phyloP scores from a whole-genome alignment of 345 rosid genomes.

The Brassica incana region DNA sequence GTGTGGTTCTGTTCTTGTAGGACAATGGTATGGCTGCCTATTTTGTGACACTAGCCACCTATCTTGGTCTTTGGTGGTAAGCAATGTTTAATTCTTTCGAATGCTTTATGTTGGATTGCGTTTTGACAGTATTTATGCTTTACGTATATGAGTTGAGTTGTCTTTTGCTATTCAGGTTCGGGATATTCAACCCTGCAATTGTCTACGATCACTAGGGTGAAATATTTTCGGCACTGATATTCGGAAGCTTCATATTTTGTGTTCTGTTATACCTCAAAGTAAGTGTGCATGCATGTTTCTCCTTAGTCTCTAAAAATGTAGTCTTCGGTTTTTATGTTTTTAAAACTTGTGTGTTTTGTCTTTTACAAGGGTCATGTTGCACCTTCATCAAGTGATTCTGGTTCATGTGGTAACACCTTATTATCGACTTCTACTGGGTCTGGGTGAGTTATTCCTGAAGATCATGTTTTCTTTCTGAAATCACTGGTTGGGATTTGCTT shows the following conservation, averaged over 20 bases:
- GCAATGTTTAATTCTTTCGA: constrained; percentile 28
- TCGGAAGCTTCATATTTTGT: constrained; percentile 91
- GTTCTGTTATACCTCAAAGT: constrained; percentile 84
- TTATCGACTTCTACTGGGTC: constrained; percentile 97
- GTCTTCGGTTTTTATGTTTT: constrained; percentile 20
- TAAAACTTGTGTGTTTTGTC: constrained; percentile 25
- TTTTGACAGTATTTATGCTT: not conserved
- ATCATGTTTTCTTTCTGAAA: constrained; percentile 2
- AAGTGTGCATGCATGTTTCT: constrained; percentile 32
- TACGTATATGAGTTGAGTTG: constrained; percentile 1
- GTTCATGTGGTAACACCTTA: constrained; percentile 87
- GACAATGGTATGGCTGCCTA: constrained; percentile 91
- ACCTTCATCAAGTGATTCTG: constrained; percentile 92
- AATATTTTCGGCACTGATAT: constrained; percentile 87
- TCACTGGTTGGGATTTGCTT: not conserved
- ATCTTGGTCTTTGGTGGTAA: constrained; percentile 95
- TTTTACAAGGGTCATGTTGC: constrained; percentile 76
- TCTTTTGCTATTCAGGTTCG: constrained; percentile 61
- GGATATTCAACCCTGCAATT: constrained; percentile 79
- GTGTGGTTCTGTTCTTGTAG: constrained; percentile 42
- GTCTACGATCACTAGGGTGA: constrained; percentile 96
- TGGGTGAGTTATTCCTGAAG: constrained; percentile 63
- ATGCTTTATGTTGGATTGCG: not conserved
- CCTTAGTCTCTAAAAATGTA: not conserved
- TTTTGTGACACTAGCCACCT: constrained; percentile 68